Base-by-base conservation (phyloP, 192 early-diverging fungal genomes). In the Chytriomyces confervae region DNA sequence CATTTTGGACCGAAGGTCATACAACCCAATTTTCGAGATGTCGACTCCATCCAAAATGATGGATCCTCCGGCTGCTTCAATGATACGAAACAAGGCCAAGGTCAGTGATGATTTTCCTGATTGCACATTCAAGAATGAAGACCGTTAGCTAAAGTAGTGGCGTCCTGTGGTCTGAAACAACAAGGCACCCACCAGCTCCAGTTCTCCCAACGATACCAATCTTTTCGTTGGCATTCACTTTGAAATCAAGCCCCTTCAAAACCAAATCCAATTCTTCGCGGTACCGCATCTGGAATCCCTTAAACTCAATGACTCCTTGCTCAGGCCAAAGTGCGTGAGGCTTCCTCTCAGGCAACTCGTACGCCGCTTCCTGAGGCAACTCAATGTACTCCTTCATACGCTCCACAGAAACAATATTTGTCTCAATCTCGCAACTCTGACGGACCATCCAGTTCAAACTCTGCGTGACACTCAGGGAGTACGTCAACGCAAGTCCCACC, bases 401-500 rank as follows among this genome's bases (percentile, higher is more conserved):
- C 44, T 69, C 77, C 24, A 78, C 71, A 61, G 70, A n/a, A n/a
- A 74, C 82, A 76, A 88, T 88, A 62, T 87, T 84, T 43, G 87
- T 89, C 77, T 95, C 95, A 61, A 96, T 92, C 78, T 96, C 94
- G 60, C 93, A 94, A 65, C 90, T 93, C 69, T 92, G 91, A 16
- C 95, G 89, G 9, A 97, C 91, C 82, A 93, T 89, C 95, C 93
- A 96, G 79, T 94, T 94, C 47, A 97, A 77, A 46, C 93, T 90
- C 77, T 95, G 91, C 4, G 95, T 95, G 53, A 94, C 88, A 65
- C 66, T 84, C 47, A 92, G 80, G 16, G 94, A 85, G 73, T 94
- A 95, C n/a, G 80, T 82, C 23, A 86, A 49, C 74, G 82, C 84
- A n/a, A 86, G 69, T 8, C 93, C 93, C 7, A 93, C 91, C 79